These are phyloP conservation scores for Penicillium sp. DNA, from an alignment of 2,329 filamentous ascomycete species.

Conservation along the genomic window DNA sequence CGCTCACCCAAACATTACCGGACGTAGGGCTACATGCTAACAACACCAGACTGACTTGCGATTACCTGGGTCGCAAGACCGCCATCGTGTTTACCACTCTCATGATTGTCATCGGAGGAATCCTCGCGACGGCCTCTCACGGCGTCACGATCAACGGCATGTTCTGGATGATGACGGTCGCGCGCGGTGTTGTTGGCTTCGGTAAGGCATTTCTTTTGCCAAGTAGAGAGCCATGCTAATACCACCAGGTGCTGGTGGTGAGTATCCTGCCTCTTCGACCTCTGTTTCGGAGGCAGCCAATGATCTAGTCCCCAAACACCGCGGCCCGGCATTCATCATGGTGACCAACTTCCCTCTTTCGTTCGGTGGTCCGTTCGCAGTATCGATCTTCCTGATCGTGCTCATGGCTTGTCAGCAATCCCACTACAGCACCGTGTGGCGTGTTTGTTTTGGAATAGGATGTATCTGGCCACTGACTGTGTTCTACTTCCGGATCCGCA, in stretches of 20 bases:
- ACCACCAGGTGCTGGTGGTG: constrained; percentile 41
- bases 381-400: constrained; percentile 52
- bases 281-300: constrained; percentile 53
- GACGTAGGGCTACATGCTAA: neutral
- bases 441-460: constrained; percentile 54
- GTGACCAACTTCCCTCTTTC: constrained; percentile 49
- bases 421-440: constrained; percentile 49
- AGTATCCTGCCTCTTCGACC: constrained; percentile 53
- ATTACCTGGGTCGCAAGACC: constrained; percentile 49
- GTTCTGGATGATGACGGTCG: constrained; percentile 57
- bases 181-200: constrained; percentile 52
- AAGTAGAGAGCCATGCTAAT: neutral
- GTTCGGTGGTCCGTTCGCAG: constrained; percentile 45
- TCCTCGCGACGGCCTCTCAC: constrained; percentile 49
- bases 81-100: constrained; percentile 50
- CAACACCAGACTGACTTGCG: constrained; percentile 40
- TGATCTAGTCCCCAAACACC: constrained; percentile 43
- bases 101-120: constrained; percentile 50
- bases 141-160: constrained; percentile 52
- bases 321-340: constrained; percentile 50
- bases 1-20: neutral
- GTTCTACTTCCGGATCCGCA: constrained; percentile 59
- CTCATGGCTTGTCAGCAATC: constrained; percentile 40
- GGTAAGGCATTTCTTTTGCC: constrained; percentile 27
- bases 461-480: constrained; percentile 55